These are phyloP conservation scores for Cadophora luteo-olivacea DNA, from an alignment of 2,329 filamentous ascomycete species.

Conservation along the genomic window DNA sequence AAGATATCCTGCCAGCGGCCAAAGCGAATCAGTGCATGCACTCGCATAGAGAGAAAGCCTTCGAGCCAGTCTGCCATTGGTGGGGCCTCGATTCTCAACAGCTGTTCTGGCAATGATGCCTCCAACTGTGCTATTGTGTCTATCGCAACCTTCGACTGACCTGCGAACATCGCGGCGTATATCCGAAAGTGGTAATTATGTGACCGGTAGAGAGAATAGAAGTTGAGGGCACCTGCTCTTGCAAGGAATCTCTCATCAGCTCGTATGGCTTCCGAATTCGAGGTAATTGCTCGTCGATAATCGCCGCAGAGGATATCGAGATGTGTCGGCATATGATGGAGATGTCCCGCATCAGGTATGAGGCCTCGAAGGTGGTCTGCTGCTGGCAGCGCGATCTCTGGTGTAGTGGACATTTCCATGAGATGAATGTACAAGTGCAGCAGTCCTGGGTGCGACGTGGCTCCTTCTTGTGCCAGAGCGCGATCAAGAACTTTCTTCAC, in stretches of 20 bases:
- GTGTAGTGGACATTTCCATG: slow-evolving; percentile 76
- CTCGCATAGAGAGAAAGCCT: slow-evolving; percentile 69
- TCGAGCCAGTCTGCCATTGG: slow-evolving; percentile 85
- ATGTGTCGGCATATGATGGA: slow-evolving; percentile 80
- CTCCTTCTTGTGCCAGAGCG: slow-evolving; percentile 58
- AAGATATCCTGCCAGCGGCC: slow-evolving; percentile 75
- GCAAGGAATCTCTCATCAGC: slow-evolving; percentile 72
- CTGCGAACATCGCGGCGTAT: slow-evolving; percentile 81
- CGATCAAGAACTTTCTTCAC: slow-evolving; percentile 63
- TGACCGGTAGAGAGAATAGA: slow-evolving; percentile 78
- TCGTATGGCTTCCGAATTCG: slow-evolving; percentile 69
- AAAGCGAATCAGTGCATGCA: slow-evolving; percentile 76
- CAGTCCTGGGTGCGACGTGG: slow-evolving; percentile 68
- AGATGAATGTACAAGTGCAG: slow-evolving; percentile 80
- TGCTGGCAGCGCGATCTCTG: slow-evolving; percentile 65
- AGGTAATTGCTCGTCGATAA: slow-evolving; percentile 69
- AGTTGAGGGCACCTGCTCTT: slow-evolving; percentile 66
- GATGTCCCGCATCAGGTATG: slow-evolving; percentile 72
- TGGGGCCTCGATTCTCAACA: slow-evolving; percentile 68
- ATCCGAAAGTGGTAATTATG: slow-evolving; percentile 79
- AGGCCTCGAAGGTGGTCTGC: slow-evolving; percentile 69
- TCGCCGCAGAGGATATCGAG: slow-evolving; percentile 77
- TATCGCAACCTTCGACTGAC: slow-evolving; percentile 66
- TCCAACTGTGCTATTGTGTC: slow-evolving; percentile 67
- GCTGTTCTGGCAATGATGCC: slow-evolving; percentile 63